Conservation (phyloP, 1,284 basidiomycete genomes). For the Lentinus polychrous region DNA sequence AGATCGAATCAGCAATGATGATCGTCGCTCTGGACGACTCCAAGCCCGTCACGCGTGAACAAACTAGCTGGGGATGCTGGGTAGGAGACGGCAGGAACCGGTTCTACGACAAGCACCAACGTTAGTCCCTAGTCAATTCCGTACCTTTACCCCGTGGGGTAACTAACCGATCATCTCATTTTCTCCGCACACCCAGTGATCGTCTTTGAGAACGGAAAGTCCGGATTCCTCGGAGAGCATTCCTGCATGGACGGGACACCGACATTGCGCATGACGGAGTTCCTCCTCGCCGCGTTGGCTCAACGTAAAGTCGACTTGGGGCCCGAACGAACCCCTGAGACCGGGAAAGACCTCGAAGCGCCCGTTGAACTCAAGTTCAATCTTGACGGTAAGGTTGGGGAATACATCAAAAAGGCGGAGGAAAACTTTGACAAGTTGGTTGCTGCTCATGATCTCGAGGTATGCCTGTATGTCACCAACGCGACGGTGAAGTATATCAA, state of each 20-base stretch:
- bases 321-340: slow-evolving; percentile 33
- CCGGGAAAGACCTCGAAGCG: slow-evolving; percentile 40
- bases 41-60: slow-evolving; percentile 74
- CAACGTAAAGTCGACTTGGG: slow-evolving; percentile 76
- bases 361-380: slow-evolving; percentile 72
- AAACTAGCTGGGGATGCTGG: slow-evolving; percentile 84
- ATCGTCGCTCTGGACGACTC: slow-evolving; percentile 83
- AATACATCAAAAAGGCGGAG: slow-evolving; percentile 50
- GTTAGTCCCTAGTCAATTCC: slow-evolving; percentile 38
- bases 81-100: slow-evolving; percentile 89
- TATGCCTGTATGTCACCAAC: no score
- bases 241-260: slow-evolving; percentile 97
- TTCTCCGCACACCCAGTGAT: slow-evolving; percentile 49
- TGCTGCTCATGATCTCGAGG: slow-evolving; percentile 75
- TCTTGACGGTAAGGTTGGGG: slow-evolving; percentile 52
- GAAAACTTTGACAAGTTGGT: slow-evolving; percentile 75
- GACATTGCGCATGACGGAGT: slow-evolving; percentile 94
- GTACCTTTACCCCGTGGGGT: not conserved
- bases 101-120: slow-evolving; percentile 97
- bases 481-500: no score
- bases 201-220: slow-evolving; percentile 89
- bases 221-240: slow-evolving; percentile 87
- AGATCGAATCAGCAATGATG: slow-evolving; percentile 88
- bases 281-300: slow-evolving; percentile 75
- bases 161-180: slow-evolving; percentile 3